Evolutionary conservation across 1,139 yeast species (phyloP).

Genomic region (Candida neerlandica): DNA sequence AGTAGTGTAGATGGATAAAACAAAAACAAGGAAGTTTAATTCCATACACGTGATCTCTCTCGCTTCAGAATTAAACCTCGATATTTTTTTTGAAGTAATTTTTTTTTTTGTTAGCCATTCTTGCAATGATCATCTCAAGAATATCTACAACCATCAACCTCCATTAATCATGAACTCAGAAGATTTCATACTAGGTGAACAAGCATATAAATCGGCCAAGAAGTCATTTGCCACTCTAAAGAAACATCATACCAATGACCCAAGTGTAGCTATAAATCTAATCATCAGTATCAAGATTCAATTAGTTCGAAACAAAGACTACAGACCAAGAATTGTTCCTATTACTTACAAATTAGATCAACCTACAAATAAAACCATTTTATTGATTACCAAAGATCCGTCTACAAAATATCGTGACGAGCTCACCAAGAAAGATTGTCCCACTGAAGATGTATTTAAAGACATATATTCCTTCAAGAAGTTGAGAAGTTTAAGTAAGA

Average conservation of each 20-base stretch:
- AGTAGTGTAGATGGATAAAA: no score
- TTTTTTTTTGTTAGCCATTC: background rate
- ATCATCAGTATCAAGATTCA: conserved; percentile 57
- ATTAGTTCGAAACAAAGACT: conserved; percentile 52
- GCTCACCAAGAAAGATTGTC: conserved; percentile 48
- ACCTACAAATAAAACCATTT: conserved; percentile 49
- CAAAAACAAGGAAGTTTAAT: no score
- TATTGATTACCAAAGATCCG: conserved; percentile 72
- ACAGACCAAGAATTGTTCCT: conserved; percentile 67
- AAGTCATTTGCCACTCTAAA: conserved; percentile 28
- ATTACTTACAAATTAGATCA: conserved; percentile 53
- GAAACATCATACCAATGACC: conserved; percentile 12
- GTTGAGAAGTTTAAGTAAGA: conserved; percentile 48
- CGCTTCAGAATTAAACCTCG: background rate
- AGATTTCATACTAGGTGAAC: conserved; percentile 27
- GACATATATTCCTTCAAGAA: conserved; percentile 61
- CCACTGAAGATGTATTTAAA: conserved; percentile 61
- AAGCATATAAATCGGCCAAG: conserved; percentile 25
- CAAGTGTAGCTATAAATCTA: conserved; percentile 38
- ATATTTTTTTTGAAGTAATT: conserved; percentile 3
- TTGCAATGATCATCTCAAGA: conserved; percentile 5
- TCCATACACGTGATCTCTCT: background rate
- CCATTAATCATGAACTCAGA: conserved; percentile 1
- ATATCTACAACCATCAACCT: background rate
- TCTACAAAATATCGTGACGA: conserved; percentile 53